Evolutionary conservation across 805 yeast species (phyloP).

Genomic region (Starmera quercuum): DNA sequence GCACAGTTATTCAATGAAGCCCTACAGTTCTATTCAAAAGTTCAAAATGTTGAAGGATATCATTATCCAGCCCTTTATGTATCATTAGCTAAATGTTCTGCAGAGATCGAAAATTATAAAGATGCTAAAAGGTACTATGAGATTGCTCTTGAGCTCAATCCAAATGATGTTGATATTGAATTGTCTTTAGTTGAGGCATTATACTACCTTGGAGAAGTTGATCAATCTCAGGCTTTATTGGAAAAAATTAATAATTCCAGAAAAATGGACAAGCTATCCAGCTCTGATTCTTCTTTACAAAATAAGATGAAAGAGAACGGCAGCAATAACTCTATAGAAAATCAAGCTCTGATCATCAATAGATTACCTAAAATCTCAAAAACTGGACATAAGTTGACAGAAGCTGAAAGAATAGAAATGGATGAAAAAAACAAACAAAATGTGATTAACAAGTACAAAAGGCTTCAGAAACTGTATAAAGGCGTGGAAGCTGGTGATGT

Average conservation of each 20-base stretch:
- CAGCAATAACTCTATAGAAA: no score
- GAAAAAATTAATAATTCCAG: constrained; percentile 44
- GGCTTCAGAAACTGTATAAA: constrained; percentile 43
- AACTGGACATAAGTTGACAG: constrained; percentile 23
- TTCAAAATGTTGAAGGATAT: constrained; percentile 47
- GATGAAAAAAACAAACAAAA: constrained; percentile 53
- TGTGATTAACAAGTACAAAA: constrained; percentile 46
- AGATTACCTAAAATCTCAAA: constrained; percentile 15
- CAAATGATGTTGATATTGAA: constrained; percentile 63
- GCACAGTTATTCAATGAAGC: constrained; percentile 74
- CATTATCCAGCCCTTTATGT: constrained; percentile 36
- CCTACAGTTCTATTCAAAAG: constrained; percentile 49
- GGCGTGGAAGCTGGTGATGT: constrained; percentile 42
- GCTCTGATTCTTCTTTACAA: background rate
- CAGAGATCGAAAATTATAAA: constrained; percentile 62
- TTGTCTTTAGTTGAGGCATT: constrained; percentile 78
- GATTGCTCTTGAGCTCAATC: constrained; percentile 45
- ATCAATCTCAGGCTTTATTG: constrained; percentile 45
- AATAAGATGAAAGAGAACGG: no score
- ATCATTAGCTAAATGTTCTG: constrained; percentile 69
- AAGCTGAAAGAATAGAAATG: constrained; percentile 43
- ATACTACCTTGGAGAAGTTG: constrained; percentile 55
- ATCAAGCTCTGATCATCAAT: constrained; percentile 18
- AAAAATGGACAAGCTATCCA: constrained; percentile 8
- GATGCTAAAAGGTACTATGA: constrained; percentile 56